Conservation (phyloP, 192 early-diverging fungal species). For the Endogone sp. region DNA sequence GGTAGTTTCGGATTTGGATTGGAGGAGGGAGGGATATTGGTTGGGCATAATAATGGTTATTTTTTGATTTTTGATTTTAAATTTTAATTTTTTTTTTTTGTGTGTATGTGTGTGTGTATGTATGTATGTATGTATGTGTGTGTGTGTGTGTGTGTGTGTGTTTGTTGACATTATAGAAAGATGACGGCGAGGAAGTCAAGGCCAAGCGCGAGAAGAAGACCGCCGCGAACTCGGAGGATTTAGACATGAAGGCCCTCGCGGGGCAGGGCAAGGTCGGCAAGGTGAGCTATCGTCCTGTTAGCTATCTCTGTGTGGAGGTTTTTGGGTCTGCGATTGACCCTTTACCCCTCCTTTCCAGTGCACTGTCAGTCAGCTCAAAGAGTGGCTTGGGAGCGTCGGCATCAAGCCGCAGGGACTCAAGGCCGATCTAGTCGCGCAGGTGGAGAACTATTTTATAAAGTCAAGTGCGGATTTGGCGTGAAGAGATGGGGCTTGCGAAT, state of each 20-base stretch:
- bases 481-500: too few relatives aligned
- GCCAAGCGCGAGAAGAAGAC: background rate
- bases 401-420: slow-evolving; percentile 25
- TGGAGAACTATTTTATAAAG: slow-evolving; percentile 35
- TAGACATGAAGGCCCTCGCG: slow-evolving; percentile 16
- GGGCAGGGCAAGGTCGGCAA: slow-evolving; percentile 18
- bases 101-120: too few relatives aligned
- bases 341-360: slow-evolving; percentile 5
- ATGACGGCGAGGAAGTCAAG: background rate
- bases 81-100: too few relatives aligned
- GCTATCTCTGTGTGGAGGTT: background rate
- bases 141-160: background rate
- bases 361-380: slow-evolving; percentile 39
- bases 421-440: slow-evolving; percentile 34
- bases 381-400: slow-evolving; percentile 30
- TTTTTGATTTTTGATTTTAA: background rate
- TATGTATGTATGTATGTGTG: background rate
- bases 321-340: background rate
- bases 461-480: too few relatives aligned
- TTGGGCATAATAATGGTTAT: background rate
- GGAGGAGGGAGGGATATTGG: background rate
- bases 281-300: slow-evolving; percentile 12
- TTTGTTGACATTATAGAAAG: background rate
- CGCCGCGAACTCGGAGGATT: slow-evolving; percentile 10
- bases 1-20: background rate